A percentile compares a stretch with the other conserved stretches of the same genome.
Evolutionary conservation across 2,329 filamentous ascomycete genomes (phyloP).

Genomic region (Fusarium sarcochroum): DNA sequence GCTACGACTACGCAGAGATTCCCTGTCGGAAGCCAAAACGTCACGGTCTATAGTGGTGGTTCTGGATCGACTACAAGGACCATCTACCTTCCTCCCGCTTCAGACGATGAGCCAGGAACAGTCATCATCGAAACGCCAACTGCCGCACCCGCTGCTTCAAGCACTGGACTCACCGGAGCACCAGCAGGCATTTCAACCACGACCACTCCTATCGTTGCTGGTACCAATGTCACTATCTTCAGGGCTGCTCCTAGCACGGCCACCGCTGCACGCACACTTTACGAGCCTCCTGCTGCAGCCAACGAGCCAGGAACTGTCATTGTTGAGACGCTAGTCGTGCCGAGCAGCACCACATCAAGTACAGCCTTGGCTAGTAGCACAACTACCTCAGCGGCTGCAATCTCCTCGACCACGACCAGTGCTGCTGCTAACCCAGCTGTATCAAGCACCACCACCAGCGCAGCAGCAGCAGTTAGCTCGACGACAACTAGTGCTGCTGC

Average conservation of each 20-base stretch:
- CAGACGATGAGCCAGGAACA: slow-evolving; percentile 8
- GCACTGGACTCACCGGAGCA: neutral
- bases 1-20: neutral
- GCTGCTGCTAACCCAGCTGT: neutral
- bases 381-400: neutral
- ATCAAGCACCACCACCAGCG: neutral
- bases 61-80: slow-evolving; percentile 9
- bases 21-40: neutral
- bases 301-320: slow-evolving; percentile 27
- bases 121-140: slow-evolving; percentile 28
- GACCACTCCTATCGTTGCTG: neutral
- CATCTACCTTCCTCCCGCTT: slow-evolving; percentile 1
- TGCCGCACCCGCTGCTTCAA: fast-evolving
- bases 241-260: slow-evolving; percentile 7
- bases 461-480: neutral
- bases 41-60: slow-evolving; percentile 5
- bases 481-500: neutral
- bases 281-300: slow-evolving; percentile 13
- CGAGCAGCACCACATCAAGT: neutral
- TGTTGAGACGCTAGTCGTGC: slow-evolving; percentile 4
- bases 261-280: slow-evolving; percentile 16
- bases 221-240: slow-evolving; percentile 16
- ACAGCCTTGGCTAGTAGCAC: neutral
- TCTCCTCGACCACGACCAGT: neutral
- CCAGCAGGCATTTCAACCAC: neutral